phyloP scores from a whole-genome alignment of 192 early-diverging fungal species.

The Umbelopsis sp. region DNA sequence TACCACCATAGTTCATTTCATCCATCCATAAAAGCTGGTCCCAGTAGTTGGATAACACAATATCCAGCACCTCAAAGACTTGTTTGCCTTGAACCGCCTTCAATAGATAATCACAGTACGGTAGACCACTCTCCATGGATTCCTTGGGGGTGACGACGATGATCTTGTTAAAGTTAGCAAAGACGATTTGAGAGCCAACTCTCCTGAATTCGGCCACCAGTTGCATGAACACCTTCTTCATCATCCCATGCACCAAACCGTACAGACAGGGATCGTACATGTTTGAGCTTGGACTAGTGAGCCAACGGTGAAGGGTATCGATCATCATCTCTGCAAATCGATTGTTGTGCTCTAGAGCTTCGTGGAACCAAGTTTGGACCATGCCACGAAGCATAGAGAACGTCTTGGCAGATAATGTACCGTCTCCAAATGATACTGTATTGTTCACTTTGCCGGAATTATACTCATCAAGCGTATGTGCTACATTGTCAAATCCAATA shows the following conservation, averaged over 20 bases:
- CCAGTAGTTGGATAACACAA: slow-evolving; percentile 77
- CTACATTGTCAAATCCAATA: slow-evolving; percentile 43
- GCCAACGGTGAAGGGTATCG: slow-evolving; percentile 88
- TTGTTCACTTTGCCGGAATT: slow-evolving; percentile 45
- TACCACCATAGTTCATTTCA: slow-evolving; percentile 81
- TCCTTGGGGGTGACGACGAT: slow-evolving; percentile 81
- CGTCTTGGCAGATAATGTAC: slow-evolving; percentile 49
- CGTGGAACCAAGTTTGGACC: slow-evolving; percentile 80
- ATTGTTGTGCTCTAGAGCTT: slow-evolving; percentile 63
- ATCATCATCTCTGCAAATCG: slow-evolving; percentile 74
- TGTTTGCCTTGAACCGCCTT: slow-evolving; percentile 70
- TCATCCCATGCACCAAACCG: slow-evolving; percentile 78
- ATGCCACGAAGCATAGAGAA: slow-evolving; percentile 78
- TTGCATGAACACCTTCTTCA: slow-evolving; percentile 89
- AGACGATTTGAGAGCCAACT: slow-evolving; percentile 78
- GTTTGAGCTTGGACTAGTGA: slow-evolving; percentile 70
- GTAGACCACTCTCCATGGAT: slow-evolving; percentile 69
- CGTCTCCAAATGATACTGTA: slow-evolving; percentile 41
- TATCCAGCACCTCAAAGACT: slow-evolving; percentile 72
- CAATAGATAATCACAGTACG: slow-evolving; percentile 73
- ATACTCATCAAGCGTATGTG: slow-evolving; percentile 67
- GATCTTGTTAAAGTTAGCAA: slow-evolving; percentile 80
- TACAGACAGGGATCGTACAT: slow-evolving; percentile 88
- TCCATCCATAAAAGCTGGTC: slow-evolving; percentile 92
- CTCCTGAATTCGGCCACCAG: slow-evolving; percentile 78